Percentiles rank a stretch among this genome's conserved stretches.
Evolutionary conservation across 495 filamentous ascomycete genomes (phyloP).

Genomic region (Extremus antarcticus): DNA sequence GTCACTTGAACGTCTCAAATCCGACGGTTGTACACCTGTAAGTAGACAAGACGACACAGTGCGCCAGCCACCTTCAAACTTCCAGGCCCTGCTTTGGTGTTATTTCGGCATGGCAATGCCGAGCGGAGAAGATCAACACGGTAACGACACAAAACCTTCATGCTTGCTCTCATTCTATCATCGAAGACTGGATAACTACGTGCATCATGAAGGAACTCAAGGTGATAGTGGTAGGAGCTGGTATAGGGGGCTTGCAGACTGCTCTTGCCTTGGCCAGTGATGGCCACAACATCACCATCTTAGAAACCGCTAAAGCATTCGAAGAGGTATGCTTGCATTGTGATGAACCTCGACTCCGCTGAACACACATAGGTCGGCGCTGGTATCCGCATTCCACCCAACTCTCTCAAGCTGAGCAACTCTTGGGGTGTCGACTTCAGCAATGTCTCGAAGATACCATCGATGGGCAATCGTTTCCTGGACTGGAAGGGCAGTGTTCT

Average conservation of each 20-base stretch:
- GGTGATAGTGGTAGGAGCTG: conserved; percentile 17
- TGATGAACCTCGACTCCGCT: neutral
- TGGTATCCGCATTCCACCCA: conserved; percentile 19
- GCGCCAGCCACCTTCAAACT: no score
- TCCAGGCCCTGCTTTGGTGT: no score
- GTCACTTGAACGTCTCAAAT: no score
- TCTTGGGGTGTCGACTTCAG: conserved; percentile 12
- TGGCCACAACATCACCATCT: conserved; percentile 15
- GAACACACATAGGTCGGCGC: conserved; percentile 11
- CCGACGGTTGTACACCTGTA: no score
- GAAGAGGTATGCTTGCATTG: conserved; percentile 13
- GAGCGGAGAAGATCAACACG: neutral
- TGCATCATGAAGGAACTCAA: conserved; percentile 2
- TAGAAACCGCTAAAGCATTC: conserved; percentile 16
- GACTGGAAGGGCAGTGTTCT: conserved; percentile 13
- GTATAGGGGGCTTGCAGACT: conserved; percentile 16
- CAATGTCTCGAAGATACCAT: conserved; percentile 14
- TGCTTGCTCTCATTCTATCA: no score
- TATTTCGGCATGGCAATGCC: neutral
- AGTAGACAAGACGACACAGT: no score
- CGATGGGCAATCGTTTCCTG: conserved; percentile 10
- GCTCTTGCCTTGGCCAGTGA: conserved; percentile 10
- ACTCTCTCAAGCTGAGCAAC: conserved; percentile 9
- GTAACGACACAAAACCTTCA: neutral
- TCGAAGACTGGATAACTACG: no score